These are phyloP conservation scores for Teratosphaeria gauchensis DNA, from an alignment of 2,329 filamentous ascomycete genomes.

Conservation along the genomic window DNA sequence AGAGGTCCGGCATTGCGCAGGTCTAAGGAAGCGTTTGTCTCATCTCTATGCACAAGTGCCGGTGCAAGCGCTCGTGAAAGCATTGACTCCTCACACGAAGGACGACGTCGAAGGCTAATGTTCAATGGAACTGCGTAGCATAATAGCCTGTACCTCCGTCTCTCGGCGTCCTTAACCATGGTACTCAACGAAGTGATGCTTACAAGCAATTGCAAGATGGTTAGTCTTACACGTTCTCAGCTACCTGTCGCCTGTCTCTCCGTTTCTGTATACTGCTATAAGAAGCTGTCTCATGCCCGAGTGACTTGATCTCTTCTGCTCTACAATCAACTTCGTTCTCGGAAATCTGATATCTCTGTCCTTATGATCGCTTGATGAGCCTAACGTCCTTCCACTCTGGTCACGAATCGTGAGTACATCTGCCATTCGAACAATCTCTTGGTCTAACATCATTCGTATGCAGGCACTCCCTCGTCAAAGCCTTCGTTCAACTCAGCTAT, in stretches of 20 bases:
- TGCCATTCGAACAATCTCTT: too few species aligned
- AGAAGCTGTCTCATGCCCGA: not conserved
- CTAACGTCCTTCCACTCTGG: constrained; percentile 13
- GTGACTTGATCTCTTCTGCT: not conserved
- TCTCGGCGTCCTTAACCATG: not conserved
- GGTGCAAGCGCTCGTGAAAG: not conserved
- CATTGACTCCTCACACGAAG: not conserved
- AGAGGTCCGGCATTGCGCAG: not conserved
- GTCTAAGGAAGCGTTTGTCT: not conserved
- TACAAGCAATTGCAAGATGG: not conserved
- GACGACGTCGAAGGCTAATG: not conserved
- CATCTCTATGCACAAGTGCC: not conserved
- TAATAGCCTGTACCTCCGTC: not conserved
- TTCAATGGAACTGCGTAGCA: not conserved
- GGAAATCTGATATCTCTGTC: not conserved
- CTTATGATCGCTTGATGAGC: constrained; percentile 10
- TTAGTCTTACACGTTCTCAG: not conserved
- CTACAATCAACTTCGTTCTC: not conserved
- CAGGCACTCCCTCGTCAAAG: constrained; percentile 15
- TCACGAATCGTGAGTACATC: constrained; percentile 7
- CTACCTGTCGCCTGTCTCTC: not conserved
- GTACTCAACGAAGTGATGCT: not conserved
- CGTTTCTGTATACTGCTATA: not conserved
- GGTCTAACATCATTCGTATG: not conserved
- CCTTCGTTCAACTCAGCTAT: constrained; percentile 12